Evolutionary conservation across 73 alveolate genomes (phyloP).

Genomic region (Breviolum minutum): DNA sequence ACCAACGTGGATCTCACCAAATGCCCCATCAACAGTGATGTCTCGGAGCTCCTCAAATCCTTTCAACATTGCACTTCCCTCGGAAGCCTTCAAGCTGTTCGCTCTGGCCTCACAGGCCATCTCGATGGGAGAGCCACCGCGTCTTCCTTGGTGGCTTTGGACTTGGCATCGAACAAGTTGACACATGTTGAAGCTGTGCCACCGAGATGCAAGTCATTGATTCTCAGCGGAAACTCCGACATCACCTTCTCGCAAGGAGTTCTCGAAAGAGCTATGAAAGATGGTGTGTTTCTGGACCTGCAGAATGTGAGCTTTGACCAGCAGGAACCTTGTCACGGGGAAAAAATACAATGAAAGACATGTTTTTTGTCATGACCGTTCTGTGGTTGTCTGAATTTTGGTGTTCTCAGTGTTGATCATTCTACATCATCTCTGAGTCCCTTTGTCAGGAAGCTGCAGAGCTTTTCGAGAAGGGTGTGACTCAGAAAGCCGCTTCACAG

Average conservation of each 20-base stretch:
- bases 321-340: not conserved
- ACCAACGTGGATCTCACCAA: not conserved
- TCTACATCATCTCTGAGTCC: too few relatives aligned
- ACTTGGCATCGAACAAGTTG: not conserved
- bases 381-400: too few relatives aligned
- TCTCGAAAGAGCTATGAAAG: not conserved
- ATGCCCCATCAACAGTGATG: not conserved
- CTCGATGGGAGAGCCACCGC: not conserved
- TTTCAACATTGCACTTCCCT: not conserved
- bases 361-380: too few relatives aligned
- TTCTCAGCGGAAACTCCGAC: not conserved
- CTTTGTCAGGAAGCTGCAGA: too few relatives aligned
- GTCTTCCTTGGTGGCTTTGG: not conserved
- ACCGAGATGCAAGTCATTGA: not conserved
- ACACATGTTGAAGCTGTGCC: not conserved
- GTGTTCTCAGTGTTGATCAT: too few relatives aligned
- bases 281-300: not conserved
- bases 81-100: not conserved
- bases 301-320: not conserved
- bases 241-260: not conserved
- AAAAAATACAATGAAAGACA: too few relatives aligned
- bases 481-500: too few relatives aligned
- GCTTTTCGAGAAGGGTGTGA: too few relatives aligned
- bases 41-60: not conserved
- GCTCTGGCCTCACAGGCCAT: not conserved